Evolutionary conservation across 2,329 filamentous ascomycete genomes (phyloP), one percentile per base, ranked within the genome.

Genomic region (Dactylellina sp.): DNA sequence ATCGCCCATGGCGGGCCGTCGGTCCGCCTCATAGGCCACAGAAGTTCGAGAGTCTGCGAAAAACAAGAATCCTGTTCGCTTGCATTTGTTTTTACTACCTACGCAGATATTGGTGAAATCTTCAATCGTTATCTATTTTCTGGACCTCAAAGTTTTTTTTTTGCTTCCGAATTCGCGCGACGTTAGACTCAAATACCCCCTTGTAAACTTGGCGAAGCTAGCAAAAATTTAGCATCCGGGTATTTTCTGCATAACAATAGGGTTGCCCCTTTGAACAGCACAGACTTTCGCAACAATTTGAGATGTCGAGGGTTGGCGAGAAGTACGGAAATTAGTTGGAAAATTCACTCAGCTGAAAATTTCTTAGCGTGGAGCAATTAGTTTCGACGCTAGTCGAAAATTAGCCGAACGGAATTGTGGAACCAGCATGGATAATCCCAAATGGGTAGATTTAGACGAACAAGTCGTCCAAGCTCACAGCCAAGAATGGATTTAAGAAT

Each of bases 391-490:
- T 49, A 70, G 42, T 55, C 24, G 42, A 70, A 70, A 60, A 46
- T 70, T 70, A 61, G 50, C 64, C 64, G 64, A 70, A 61, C 32
- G 37, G 46, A 47, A 16, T 42, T 59, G 47, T 70, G 64, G 35
- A 61, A 70, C 64, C 40, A n/a, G 25, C 64, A 61, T 39, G 64
- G 56, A 57, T 62, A 40, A 14, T 55, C 64, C 40, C 56, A 62
- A 70, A 47, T 35, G 25, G 56, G 64, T 22, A 70, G 47, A 70
- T 44, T 70, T 70, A 70, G 56, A 70, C 64, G 64, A 70, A 70
- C 39, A 20, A 32, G 37, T 57, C 49, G 24, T 55, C 53, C 24
- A 53, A 68, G 37, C 47, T 53, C n/a, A 55, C 25, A 53, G 53
- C 44, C 55, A 53, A 59, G 46, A 32, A 22, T 28, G 40, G 28